These are phyloP conservation scores for Prinsepia uniflora DNA, from an alignment of 306 rosid species.

Conservation along the genomic window DNA sequence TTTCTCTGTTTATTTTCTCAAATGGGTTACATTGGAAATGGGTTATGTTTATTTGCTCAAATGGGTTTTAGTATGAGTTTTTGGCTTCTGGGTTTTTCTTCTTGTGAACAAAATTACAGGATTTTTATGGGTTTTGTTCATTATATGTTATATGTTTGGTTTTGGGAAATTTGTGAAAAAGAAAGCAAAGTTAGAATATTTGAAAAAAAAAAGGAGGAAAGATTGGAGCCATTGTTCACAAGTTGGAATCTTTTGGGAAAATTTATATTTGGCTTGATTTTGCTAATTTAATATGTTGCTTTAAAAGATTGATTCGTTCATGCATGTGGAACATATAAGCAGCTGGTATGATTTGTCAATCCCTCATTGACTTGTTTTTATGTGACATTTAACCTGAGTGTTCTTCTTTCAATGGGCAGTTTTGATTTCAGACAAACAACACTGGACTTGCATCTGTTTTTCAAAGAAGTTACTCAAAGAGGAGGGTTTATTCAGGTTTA, in stretches of 20 bases:
- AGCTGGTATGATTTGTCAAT: neutral
- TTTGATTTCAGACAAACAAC: conserved; percentile 25
- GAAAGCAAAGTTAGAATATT: neutral
- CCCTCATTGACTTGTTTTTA: neutral
- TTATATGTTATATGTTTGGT: conserved; percentile 12
- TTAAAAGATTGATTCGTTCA: neutral
- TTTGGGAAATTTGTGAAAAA: conserved; percentile 2
- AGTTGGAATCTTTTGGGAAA: neutral
- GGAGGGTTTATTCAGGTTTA: conserved; percentile 34
- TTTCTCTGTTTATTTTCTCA: neutral
- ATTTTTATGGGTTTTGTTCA: too few species aligned
- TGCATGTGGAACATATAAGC: conserved; percentile 8
- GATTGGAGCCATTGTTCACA: neutral
- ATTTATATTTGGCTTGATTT: conserved; percentile 4
- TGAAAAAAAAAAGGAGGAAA: neutral
- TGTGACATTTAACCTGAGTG: neutral
- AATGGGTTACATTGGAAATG: neutral
- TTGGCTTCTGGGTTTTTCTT: neutral
- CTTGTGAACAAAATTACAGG: too few species aligned
- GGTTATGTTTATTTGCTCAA: neutral
- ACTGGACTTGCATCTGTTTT: conserved; percentile 30
- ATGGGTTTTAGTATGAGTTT: conserved; percentile 1
- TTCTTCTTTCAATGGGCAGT: conserved; percentile 18
- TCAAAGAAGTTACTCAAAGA: conserved; percentile 30
- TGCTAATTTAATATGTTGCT: neutral